These are phyloP conservation scores for Taiwanofungus camphoratus DNA, from an alignment of 1,284 basidiomycete species.

Conservation along the genomic window DNA sequence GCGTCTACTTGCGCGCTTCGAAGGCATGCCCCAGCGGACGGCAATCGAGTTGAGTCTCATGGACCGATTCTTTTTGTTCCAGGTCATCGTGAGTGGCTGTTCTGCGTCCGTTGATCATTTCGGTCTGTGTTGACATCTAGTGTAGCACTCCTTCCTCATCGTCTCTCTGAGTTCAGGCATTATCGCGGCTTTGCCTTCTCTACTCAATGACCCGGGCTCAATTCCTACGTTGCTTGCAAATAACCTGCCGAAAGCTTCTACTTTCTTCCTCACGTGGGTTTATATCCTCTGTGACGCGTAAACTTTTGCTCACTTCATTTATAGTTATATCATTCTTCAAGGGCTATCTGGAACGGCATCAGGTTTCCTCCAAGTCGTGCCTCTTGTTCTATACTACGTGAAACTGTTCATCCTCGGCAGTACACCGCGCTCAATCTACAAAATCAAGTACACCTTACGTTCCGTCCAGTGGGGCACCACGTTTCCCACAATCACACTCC, in stretches of 20 bases:
- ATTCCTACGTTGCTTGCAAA: conserved; percentile 65
- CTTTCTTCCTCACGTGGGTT: conserved; percentile 89
- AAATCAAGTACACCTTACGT: conserved; percentile 67
- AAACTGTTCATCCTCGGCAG: conserved; percentile 81
- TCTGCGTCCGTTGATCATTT: no score
- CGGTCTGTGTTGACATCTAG: neutral
- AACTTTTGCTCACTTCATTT: neutral
- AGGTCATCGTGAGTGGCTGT: conserved; percentile 74
- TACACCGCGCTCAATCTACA: conserved; percentile 83
- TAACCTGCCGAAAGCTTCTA: conserved; percentile 80
- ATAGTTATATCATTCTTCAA: conserved; percentile 61
- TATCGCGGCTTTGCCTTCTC: conserved; percentile 57
- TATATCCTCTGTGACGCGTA: conserved; percentile 13
- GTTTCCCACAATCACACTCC: conserved; percentile 72
- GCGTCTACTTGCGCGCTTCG: conserved; percentile 69
- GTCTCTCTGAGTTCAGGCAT: conserved; percentile 82
- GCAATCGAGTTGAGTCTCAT: conserved; percentile 88
- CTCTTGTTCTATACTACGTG: conserved; percentile 79
- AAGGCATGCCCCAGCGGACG: conserved; percentile 77
- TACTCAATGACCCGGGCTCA: conserved; percentile 56
- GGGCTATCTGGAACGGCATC: conserved; percentile 73
- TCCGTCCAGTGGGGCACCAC: conserved; percentile 81
- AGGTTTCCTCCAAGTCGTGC: conserved; percentile 75
- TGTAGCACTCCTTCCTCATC: conserved; percentile 83
- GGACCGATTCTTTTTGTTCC: conserved; percentile 90